phyloP scores from a whole-genome alignment of 225 moss, liverwort and hornwort species.

The Neckera pumila region DNA sequence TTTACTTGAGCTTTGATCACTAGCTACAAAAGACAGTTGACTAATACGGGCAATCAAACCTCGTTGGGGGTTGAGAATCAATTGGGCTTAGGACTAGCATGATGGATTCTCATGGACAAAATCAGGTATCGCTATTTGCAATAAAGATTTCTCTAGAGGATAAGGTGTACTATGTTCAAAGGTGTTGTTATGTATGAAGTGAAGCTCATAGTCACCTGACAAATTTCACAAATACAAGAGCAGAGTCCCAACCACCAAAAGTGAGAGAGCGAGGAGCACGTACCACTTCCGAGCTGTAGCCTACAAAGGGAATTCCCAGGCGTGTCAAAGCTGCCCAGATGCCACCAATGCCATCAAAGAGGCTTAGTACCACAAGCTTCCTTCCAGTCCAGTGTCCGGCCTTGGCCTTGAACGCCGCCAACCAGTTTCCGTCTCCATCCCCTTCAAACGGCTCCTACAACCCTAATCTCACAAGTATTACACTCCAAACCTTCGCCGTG shows the following conservation, averaged over 20 bases:
- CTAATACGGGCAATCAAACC: not conserved
- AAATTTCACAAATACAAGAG: not conserved
- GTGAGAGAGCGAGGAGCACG: not conserved
- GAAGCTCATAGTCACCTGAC: not conserved
- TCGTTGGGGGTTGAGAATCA: not conserved
- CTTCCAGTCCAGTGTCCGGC: constrained; percentile 16
- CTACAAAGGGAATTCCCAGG: constrained; percentile 32
- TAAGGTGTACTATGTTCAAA: not conserved
- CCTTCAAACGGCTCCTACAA: constrained; percentile 38
- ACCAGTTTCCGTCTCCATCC: constrained; percentile 36
- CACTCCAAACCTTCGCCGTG: not conserved
- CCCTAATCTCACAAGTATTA: constrained; percentile 6
- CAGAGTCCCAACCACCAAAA: not conserved
- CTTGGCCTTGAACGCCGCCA: constrained; percentile 22
- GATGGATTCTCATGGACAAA: not conserved
- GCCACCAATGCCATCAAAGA: constrained; percentile 46
- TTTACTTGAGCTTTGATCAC: not conserved
- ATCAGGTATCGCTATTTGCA: not conserved
- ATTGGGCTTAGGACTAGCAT: not conserved
- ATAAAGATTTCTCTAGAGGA: not conserved
- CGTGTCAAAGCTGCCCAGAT: constrained; percentile 33
- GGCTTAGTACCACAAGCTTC: constrained; percentile 35
- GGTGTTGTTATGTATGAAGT: not conserved
- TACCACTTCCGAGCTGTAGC: constrained; percentile 45
- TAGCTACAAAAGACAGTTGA: not conserved